Evolutionary conservation across 2,329 filamentous ascomycete genomes (phyloP), one percentile per base, ranked within the genome.

Genomic region (Diatrype stigma): DNA sequence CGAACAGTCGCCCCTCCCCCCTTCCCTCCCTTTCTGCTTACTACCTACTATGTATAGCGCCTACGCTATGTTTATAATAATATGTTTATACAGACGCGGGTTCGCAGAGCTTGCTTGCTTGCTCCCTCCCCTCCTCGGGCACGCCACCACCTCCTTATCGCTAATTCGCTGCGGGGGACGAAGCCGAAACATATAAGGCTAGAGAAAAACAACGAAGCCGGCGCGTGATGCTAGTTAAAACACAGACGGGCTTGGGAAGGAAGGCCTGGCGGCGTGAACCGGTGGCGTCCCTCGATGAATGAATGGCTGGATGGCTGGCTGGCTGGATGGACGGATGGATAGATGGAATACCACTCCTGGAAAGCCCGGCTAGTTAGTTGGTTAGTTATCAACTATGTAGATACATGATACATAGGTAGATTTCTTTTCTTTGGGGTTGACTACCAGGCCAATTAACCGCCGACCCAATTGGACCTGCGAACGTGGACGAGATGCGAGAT

Each of bases 401-500:
- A n/a, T n/a, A n/a, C n/a, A n/a, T n/a, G n/a, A n/a, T n/a, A n/a
- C n/a, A n/a, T n/a, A n/a, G n/a, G n/a, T n/a, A n/a, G n/a, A n/a
- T n/a, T n/a, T n/a, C n/a, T n/a, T n/a, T n/a, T n/a, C n/a, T n/a
- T n/a, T n/a, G n/a, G n/a, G n/a, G n/a, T n/a, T 34, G 7, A 34
- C 26, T n/a, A 19, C 22, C n/a, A 28, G 40, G 21, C 40, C 40
- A 44, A 44, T 46, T 32, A 46, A 46, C 32, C 32, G 45, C 45
- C 17, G 45, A 23, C 17, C 45, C 45, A 46, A 46, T 46, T 35
- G 45, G 32, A 14, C 28, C 10, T 34, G 10, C 17, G 45, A 46
- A 46, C 45, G 45, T 46, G 45, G 45, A 46, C 45, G 14, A 19
- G 26, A 46, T 32, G 45, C 45, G 34, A 14, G 22, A 46, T 21